Evolutionary conservation across 345 rosid genomes (phyloP), one percentile per base, ranked within the genome.

Genomic region (Excoecaria agallocha): DNA sequence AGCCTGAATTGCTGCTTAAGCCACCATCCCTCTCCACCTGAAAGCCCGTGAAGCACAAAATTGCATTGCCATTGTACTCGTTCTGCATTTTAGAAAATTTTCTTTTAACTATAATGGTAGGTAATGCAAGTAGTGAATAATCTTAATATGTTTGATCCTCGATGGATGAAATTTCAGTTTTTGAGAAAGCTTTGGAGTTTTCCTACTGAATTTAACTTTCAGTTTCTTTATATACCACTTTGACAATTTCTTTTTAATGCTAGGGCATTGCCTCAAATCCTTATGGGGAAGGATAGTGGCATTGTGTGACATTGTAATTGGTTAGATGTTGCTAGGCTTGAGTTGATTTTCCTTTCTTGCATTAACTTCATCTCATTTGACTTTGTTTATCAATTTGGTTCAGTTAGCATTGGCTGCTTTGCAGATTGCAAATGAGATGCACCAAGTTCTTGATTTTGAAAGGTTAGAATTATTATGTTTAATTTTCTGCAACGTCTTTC

Each of bases 351-450:
- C 16, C 43, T 48, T 59, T 24, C n/a, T 35, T 73, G 48, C 11
- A 11, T 35, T 30, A 5, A 17, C 22, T 24, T 60, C 37, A 35
- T 24, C 66, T 46, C 59, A 43, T 48, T 58, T 43, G 38, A 71
- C 41, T 12, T 73, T n/a, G 12, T 43, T 72, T 57, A 38, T 49
- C n/a, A 45, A 58, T 68, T 49, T 69, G 72, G 25, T 76, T 83
- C 91, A 93, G 97, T 85, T 93, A 86, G 97, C 99, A 43, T 76
- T 95, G 89, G 94, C 96, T 57, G 90, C 96, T 74, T 81, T 95
- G 76, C 88, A 84, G 72, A 81, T 54, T 52, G 84, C 97, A 22
- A 95, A 93, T 81, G 87, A 86, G 77, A 76, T 78, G 74, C 87
- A 82, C 74, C 64, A 76, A 71, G 85, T 86, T 55, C 73, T 91